A percentile compares a stretch with the other conserved stretches of the same genome.
These are phyloP conservation scores for Santalum album DNA, from an alignment of 164 flowering plant species.

Conservation along the genomic window DNA sequence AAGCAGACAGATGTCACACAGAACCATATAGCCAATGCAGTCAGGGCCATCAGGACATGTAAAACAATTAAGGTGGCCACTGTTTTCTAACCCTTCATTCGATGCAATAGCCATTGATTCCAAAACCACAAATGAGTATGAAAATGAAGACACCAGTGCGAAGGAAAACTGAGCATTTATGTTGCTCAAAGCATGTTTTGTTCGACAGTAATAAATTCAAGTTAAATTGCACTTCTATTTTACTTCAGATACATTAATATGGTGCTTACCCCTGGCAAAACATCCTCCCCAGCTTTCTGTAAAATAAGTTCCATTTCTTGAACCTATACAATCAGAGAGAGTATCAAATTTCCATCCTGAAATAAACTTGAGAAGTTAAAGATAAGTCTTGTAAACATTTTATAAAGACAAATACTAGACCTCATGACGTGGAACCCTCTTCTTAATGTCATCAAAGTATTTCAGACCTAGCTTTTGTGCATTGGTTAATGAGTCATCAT, in stretches of 20 bases:
- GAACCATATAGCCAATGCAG: not conserved
- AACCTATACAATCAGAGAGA: slow-evolving; percentile 36
- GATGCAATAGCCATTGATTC: too few species aligned
- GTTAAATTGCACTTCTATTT: not conserved
- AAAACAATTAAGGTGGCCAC: not conserved
- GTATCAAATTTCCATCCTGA: not conserved
- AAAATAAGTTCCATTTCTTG: slow-evolving; percentile 77
- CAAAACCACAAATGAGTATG: too few species aligned
- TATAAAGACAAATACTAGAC: slow-evolving; percentile 18
- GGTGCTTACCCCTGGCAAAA: slow-evolving; percentile 70
- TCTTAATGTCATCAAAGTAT: slow-evolving; percentile 81
- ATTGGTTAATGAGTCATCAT: slow-evolving; percentile 65
- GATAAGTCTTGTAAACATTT: not conserved
- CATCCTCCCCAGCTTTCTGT: slow-evolving; percentile 63
- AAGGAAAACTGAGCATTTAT: too few species aligned
- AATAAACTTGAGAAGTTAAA: slow-evolving; percentile 2
- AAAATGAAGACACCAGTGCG: too few species aligned
- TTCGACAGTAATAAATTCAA: not conserved
- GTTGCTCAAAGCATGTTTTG: too few species aligned
- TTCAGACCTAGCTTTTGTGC: slow-evolving; percentile 75
- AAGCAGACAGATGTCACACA: not conserved
- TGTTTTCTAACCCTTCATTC: too few species aligned
- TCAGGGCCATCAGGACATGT: not conserved
- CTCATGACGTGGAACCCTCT: slow-evolving; percentile 84
- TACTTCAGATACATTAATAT: not conserved